Evolutionary conservation across 2,329 filamentous ascomycete species (phyloP).

Genomic region (Trichothecium roseum): DNA sequence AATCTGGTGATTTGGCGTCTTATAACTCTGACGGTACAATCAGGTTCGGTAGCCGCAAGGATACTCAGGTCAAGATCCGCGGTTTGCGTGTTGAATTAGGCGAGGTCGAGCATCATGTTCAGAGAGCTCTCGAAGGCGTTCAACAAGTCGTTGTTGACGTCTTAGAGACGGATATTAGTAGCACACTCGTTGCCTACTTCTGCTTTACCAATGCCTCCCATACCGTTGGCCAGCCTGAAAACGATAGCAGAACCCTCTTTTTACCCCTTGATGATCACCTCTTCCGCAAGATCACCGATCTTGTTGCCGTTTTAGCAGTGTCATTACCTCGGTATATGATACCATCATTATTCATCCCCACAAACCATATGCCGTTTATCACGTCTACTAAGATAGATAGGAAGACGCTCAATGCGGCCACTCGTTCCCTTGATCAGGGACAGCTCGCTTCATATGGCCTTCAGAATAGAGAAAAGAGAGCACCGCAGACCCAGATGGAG

Average conservation of each 20-base stretch:
- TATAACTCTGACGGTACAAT: conserved; percentile 1
- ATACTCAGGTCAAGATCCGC: conserved; percentile 1
- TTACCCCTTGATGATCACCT: conserved; percentile 2
- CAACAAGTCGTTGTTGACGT: background rate
- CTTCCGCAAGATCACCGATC: conserved; percentile 7
- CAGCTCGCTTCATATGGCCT: background rate
- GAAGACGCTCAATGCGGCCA: background rate
- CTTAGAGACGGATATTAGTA: background rate
- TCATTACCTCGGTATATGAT: conserved; percentile 10
- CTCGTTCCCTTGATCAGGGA: background rate
- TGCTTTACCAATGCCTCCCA: background rate
- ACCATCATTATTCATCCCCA: conserved; percentile 9
- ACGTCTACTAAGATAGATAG: conserved; percentile 9
- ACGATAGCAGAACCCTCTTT: conserved; percentile 4
- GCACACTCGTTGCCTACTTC: background rate
- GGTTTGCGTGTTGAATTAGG: background rate
- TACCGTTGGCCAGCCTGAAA: background rate
- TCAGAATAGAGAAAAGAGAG: background rate
- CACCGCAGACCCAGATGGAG: background rate
- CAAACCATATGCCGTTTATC: conserved; percentile 8
- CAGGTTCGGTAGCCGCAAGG: background rate
- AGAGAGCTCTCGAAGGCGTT: background rate
- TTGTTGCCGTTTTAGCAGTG: conserved; percentile 4
- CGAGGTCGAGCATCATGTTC: background rate
- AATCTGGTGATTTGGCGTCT: background rate